Percentiles rank a stretch among this genome's conserved stretches.
Conservation (phyloP, 345 rosid genomes). For the Brassica carinata region DNA sequence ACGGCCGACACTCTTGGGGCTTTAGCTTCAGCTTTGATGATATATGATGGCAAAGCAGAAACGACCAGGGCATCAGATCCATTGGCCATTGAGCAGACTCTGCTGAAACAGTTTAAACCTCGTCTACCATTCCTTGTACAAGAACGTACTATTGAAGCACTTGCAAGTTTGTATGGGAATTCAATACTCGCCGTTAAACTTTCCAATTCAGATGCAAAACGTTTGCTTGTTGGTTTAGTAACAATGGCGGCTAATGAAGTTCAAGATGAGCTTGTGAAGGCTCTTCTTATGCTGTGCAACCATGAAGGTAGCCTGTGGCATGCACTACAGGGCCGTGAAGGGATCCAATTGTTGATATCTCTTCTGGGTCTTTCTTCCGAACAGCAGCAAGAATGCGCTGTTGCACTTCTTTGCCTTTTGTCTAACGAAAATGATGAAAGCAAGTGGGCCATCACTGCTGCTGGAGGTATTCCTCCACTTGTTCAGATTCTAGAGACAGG, state of each 20-base stretch:
- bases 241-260: constrained; percentile 96
- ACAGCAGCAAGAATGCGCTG: constrained; percentile 99
- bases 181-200: constrained; percentile 72
- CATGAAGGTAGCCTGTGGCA: constrained; percentile 90
- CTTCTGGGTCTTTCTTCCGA: constrained; percentile 99
- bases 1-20: constrained; percentile 98
- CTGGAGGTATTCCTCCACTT: constrained; percentile 99
- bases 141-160: constrained; percentile 98
- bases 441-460: constrained; percentile 99
- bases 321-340: constrained; percentile 98
- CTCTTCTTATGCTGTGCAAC: constrained; percentile 85
- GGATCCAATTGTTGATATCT: constrained; percentile 92
- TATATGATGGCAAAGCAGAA: constrained; percentile 91
- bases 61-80: constrained; percentile 84
- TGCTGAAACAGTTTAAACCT: constrained; percentile 92
- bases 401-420: constrained; percentile 91
- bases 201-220: constrained; percentile 84
- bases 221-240: constrained; percentile 95
- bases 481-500: constrained; percentile 98
- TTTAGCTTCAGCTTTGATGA: constrained; percentile 99
- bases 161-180: constrained; percentile 98
- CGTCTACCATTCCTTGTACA: constrained; percentile 83
- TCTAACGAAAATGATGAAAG: constrained; percentile 98
- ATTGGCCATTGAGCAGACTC: constrained; percentile 69
- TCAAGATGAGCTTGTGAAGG: constrained; percentile 91